Conservation (phyloP, 1,139 yeast genomes). For the Eremothecium gossypii region DNA sequence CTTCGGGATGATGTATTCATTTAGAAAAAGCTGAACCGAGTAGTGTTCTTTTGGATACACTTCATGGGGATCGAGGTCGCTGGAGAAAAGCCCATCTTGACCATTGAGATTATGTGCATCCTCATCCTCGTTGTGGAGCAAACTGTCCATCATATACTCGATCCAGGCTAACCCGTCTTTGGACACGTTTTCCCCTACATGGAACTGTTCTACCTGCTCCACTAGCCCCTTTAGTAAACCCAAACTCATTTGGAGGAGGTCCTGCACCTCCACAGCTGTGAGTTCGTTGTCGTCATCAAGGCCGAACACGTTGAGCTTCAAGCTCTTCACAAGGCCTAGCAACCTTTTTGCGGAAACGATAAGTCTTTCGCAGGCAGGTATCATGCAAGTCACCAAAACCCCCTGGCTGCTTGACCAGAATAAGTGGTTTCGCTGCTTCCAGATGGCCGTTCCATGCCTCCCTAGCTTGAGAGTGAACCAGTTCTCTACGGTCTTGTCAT, state of each 20-base stretch:
- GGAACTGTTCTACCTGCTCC: slow-evolving; percentile 3
- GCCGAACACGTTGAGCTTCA: slow-evolving; percentile 6
- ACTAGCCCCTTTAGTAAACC: slow-evolving; percentile 5
- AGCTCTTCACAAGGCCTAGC: slow-evolving; percentile 29
- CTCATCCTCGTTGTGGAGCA: not conserved
- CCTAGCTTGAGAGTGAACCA: slow-evolving; percentile 30
- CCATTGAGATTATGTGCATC: not conserved
- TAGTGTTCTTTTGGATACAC: slow-evolving; percentile 2
- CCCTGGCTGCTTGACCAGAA: slow-evolving; percentile 2
- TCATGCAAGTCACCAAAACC: slow-evolving; percentile 23
- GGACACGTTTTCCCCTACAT: slow-evolving; percentile 6
- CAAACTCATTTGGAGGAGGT: slow-evolving; percentile 4
- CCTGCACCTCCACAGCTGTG: slow-evolving; percentile 4
- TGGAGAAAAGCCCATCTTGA: not conserved
- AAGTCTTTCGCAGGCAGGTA: slow-evolving; percentile 52
- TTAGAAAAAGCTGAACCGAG: slow-evolving; percentile 4
- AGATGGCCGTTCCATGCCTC: not conserved
- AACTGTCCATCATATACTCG: slow-evolving; percentile 1
- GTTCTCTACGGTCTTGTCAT: slow-evolving; percentile 58
- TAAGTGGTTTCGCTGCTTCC: not conserved
- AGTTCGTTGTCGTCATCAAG: slow-evolving; percentile 4
- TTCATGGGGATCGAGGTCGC: not conserved
- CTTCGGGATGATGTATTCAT: slow-evolving; percentile 1
- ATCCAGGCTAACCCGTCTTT: slow-evolving; percentile 5
- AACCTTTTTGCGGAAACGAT: slow-evolving; percentile 43